Evolutionary conservation across 768 basidiomycete genomes (phyloP), one percentile per base, ranked within the genome.

Genomic region (Bullera alba): DNA sequence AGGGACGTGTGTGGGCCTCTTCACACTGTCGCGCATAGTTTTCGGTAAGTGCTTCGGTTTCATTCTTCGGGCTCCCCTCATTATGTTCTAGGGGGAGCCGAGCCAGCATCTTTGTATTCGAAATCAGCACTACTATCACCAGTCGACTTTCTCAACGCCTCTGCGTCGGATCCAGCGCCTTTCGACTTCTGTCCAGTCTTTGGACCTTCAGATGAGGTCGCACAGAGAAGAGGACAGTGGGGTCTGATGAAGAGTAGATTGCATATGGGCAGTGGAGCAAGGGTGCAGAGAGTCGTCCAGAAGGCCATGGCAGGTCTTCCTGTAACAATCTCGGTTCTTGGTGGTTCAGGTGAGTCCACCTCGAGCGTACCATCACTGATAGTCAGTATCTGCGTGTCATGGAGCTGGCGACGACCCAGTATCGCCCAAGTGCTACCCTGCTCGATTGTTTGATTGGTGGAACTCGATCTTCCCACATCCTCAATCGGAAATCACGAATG

Each of bases 391-490:
- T 45, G 83, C 91, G 1, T 96, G 91, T 69, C 91, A 96, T 69
- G 92, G 92, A 21, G 85, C 90, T 3, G 92, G 92, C 4, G 86
- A 92, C 67, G 86, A 92, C 66, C 89, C 87, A 6, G 77, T 95
- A 43, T 82, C 89, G 0, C 78, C 86, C 0, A 73, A 74, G 55
- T 92, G 95, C 72, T 99, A 96, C 74, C 93, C 95, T 0, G 83
- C 88, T 19, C 80, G 80, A 38, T 87, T 97, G 75, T 97, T 97
- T 77, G 78, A 84, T 41, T 99, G 95, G 93, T 95, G 93, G 87
- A 90, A 92, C 74, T 80, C 78, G 46, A 80, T 97, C n/a, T 99
- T 99, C 75, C 95, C 95, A 0, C 89, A 99, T 73, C 93, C 93
- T 0, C 87, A 87, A 1, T 89, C 90, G 2, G 92, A 97, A 71